phyloP scores from a whole-genome alignment of 2,329 filamentous ascomycete species.

The Thelonectria rubi region DNA sequence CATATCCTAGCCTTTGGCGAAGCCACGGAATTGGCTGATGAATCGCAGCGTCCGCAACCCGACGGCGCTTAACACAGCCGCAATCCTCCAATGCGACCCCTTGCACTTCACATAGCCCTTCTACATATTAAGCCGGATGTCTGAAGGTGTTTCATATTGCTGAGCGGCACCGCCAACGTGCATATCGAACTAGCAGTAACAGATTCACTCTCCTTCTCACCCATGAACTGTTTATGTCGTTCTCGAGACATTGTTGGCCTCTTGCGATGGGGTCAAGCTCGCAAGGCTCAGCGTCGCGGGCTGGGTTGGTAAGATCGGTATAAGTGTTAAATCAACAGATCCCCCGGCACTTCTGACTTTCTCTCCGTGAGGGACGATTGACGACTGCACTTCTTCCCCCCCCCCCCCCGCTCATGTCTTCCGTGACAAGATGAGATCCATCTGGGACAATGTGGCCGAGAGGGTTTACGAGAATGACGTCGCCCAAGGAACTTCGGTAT shows the following conservation, averaged over 20 bases:
- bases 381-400: background rate
- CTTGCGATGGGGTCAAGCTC: constrained; percentile 1
- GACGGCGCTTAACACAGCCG: constrained; percentile 11
- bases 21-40: constrained; percentile 8
- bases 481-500: background rate
- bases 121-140: background rate
- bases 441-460: constrained; percentile 11
- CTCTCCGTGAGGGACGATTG: background rate
- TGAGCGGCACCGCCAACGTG: constrained; percentile 29
- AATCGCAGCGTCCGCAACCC: background rate
- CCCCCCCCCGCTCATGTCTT: background rate
- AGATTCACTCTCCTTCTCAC: constrained; percentile 18
- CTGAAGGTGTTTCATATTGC: constrained; percentile 32
- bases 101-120: background rate
- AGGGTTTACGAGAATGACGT: constrained; percentile 12
- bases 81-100: background rate
- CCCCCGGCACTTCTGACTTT: background rate
- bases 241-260: constrained; percentile 21
- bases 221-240: constrained; percentile 17
- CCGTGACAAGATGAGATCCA: constrained; percentile 11
- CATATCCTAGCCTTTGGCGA: no score
- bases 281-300: background rate
- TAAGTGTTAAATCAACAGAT: background rate
- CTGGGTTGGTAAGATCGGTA: background rate
- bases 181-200: constrained; percentile 31